Evolutionary conservation across 208 protist genomes (phyloP), one percentile per base, ranked within the genome.

Genomic region (Kentomonas sorsogonicus): DNA sequence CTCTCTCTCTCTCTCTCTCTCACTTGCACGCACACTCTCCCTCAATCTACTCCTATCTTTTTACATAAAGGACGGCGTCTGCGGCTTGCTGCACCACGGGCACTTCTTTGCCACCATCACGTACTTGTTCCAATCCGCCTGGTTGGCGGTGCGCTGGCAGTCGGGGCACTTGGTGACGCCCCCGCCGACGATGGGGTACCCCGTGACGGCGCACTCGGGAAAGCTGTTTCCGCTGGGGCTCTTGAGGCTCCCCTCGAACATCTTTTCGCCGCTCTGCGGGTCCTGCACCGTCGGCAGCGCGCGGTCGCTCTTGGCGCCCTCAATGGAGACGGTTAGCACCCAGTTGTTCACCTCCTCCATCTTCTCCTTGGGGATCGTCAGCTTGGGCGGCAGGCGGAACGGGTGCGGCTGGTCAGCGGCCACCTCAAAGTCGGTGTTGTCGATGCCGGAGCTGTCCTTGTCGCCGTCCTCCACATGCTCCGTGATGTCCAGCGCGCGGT

Each of bases 401-500:
- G 76, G 74, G 53, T 75, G 82, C 2, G 91, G 93, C 46, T 97
- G 89, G 66, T 97, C 91, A 0, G 85, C 89, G 18, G 63, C 51
- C 34, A 77, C 73, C 36, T 72, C 75, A 67, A 98, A 97, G 69
- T 97, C 93, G 5, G 65, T 68, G 73, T 96, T 93, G 52, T 96
- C 89, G 50, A 98, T 88, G 39, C 67, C 70, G 34, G 61, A 65
- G 59, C 74, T 83, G 53, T 86, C 83, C 1, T 41, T 23, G 25
- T 93, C 86, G 25, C 79, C 83, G 45, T 98, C 93, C 20, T 98
- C 94, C 27, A 98, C 94, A 25, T 75, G 75, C 64, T 98, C 95
- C 53, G 57, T 71, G 51, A 99, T 92, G 73, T 98, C 96, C 27
- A 98, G 77, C 52, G 91, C 97, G 22, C 91, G 91, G 78, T 99